These are phyloP conservation scores for Sequoiadendron giganteum DNA, from an alignment of 75 land plant genomes.

Conservation along the genomic window DNA sequence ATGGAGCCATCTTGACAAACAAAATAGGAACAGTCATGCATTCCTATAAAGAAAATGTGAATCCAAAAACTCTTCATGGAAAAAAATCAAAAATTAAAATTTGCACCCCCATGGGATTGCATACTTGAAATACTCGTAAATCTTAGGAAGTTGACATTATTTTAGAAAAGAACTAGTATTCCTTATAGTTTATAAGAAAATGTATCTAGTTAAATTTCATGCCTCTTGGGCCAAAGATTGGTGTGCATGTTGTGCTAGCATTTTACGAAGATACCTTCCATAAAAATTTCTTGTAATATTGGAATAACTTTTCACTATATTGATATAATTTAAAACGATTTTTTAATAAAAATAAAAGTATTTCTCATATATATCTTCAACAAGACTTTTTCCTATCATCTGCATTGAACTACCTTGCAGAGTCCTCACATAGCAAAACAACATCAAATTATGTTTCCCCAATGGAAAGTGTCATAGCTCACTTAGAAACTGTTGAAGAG, in stretches of 20 bases:
- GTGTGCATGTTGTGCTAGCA: neutral
- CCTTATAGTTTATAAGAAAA: neutral
- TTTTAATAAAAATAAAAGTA: neutral
- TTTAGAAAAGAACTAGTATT: neutral
- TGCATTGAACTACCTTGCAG: neutral
- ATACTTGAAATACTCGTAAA: too few relatives aligned
- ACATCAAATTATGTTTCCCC: neutral
- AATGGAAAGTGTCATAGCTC: neutral
- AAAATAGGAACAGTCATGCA: too few relatives aligned
- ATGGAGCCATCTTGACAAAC: too few relatives aligned
- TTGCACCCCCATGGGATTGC: too few relatives aligned
- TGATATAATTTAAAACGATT: neutral
- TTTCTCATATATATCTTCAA: neutral
- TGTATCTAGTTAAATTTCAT: neutral
- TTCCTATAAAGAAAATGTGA: too few relatives aligned
- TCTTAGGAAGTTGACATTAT: neutral
- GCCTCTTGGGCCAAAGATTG: neutral
- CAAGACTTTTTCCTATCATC: neutral
- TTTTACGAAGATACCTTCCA: neutral
- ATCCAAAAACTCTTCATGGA: too few relatives aligned
- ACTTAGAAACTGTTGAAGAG: too few relatives aligned
- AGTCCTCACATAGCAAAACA: neutral
- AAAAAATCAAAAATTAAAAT: too few relatives aligned
- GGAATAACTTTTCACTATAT: neutral
- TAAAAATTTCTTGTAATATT: neutral